Percentiles rank a stretch among this genome's conserved stretches.
Conservation (phyloP, 2,329 filamentous ascomycete genomes). For the Fusarium sp. region DNA sequence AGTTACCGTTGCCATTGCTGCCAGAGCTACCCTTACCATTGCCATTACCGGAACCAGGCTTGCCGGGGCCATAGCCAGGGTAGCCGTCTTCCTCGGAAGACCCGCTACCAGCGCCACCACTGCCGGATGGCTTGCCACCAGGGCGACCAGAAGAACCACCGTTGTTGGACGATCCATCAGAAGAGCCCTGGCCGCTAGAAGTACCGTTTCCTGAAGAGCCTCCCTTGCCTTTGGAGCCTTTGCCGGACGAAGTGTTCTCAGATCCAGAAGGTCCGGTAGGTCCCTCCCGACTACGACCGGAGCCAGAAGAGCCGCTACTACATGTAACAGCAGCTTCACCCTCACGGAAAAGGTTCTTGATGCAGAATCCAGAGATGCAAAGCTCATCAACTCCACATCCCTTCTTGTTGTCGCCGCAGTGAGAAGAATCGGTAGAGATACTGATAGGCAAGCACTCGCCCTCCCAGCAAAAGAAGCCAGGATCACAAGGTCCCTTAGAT, state of each 20-base stretch:
- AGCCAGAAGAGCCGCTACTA: neutral
- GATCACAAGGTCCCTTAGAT: conserved; percentile 4
- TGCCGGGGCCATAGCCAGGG: neutral
- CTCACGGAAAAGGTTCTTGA: neutral
- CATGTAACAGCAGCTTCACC: neutral
- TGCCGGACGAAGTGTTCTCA: neutral
- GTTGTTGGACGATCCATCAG: neutral
- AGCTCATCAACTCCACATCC: conserved; percentile 16
- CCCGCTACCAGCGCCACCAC: neutral
- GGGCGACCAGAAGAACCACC: neutral
- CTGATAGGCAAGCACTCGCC: conserved; percentile 11
- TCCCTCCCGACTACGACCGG: neutral
- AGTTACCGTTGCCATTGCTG: neutral
- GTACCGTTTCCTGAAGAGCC: neutral
- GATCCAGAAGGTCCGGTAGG: neutral
- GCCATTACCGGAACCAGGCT: neutral
- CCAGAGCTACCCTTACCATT: neutral
- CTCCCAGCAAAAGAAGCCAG: conserved; percentile 17
- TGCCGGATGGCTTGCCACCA: neutral
- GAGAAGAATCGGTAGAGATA: conserved; percentile 20
- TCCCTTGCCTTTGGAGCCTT: neutral
- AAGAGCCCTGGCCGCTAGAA: neutral
- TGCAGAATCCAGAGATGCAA: conserved; percentile 27
- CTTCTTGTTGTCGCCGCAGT: conserved; percentile 7
- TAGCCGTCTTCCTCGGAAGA: neutral